Conservation (phyloP, 495 filamentous ascomycete genomes). For the Hapsidospora chrysogenum region DNA sequence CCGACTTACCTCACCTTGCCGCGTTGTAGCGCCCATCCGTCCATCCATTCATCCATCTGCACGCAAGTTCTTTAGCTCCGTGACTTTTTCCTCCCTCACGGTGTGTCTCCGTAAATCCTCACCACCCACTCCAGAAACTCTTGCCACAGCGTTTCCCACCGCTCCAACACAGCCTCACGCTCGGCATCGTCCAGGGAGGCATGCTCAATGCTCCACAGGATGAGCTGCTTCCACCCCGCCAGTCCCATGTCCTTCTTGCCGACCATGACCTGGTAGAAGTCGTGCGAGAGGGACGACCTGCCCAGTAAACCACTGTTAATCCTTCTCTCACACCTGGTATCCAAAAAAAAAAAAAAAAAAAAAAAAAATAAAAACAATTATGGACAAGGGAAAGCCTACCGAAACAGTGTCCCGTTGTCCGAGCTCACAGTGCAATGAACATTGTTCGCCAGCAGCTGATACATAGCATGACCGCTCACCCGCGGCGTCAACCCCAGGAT, state of each 20-base stretch:
- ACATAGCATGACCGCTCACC: slow-evolving; percentile 31
- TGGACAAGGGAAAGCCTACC: slow-evolving; percentile 12
- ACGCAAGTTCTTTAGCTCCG: no score
- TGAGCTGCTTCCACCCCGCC: slow-evolving; percentile 34
- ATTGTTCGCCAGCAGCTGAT: slow-evolving; percentile 30
- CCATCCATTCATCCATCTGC: no score
- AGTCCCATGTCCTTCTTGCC: slow-evolving; percentile 34
- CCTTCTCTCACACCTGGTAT: no score
- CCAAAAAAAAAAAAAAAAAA: no score
- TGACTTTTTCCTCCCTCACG: no score
- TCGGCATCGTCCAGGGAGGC: slow-evolving; percentile 24
- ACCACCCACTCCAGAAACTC: slow-evolving; percentile 23
- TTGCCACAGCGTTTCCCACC: slow-evolving; percentile 29
- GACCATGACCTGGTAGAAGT: slow-evolving; percentile 38
- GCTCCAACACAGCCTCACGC: slow-evolving; percentile 10
- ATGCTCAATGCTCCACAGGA: slow-evolving; percentile 36
- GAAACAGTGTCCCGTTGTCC: slow-evolving; percentile 37
- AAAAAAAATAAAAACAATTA: not conserved
- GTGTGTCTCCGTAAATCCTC: slow-evolving; percentile 7
- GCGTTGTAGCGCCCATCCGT: no score
- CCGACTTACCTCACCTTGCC: no score
- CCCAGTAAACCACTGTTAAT: not conserved
- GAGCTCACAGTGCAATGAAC: slow-evolving; percentile 36
- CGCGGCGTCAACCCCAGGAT: slow-evolving; percentile 36
- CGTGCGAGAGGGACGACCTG: slow-evolving; percentile 38